Percentiles rank a stretch among this genome's conserved stretches.
These are phyloP conservation scores for Coemansia sp. DNA, from an alignment of 192 early-diverging fungal species.

Conservation along the genomic window DNA sequence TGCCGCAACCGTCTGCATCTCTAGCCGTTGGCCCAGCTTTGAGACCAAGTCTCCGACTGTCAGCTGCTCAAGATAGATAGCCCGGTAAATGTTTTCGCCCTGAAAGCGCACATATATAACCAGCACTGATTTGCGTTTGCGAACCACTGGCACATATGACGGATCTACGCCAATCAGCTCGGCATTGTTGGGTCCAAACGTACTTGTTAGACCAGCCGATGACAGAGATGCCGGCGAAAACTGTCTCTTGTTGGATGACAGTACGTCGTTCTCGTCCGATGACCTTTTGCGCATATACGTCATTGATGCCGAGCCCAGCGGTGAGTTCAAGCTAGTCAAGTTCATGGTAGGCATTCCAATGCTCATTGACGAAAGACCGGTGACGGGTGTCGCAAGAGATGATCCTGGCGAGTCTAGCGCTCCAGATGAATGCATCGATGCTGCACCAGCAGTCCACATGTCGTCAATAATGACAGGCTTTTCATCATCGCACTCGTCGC, in stretches of 20 bases:
- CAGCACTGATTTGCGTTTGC: slow-evolving; percentile 47
- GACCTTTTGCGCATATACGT: slow-evolving; percentile 50
- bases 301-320: slow-evolving; percentile 19
- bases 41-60: slow-evolving; percentile 55
- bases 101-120: slow-evolving; percentile 60
- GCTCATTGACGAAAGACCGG: slow-evolving; percentile 36
- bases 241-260: slow-evolving; percentile 42
- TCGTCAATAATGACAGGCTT: slow-evolving; percentile 47
- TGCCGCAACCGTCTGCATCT: slow-evolving; percentile 35
- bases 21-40: slow-evolving; percentile 58
- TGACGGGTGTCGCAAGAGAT: slow-evolving; percentile 13
- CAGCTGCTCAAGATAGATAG: slow-evolving; percentile 64
- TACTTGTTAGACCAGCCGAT: slow-evolving; percentile 2
- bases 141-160: slow-evolving; percentile 59
- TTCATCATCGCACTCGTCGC: slow-evolving; percentile 56
- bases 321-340: slow-evolving; percentile 24
- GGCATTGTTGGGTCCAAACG: slow-evolving; percentile 11
- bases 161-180: slow-evolving; percentile 61
- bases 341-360: slow-evolving; percentile 40
- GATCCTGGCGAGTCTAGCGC: slow-evolving; percentile 25
- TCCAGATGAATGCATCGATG: slow-evolving; percentile 11
- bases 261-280: slow-evolving; percentile 35
- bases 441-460: slow-evolving; percentile 30
- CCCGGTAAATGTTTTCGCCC: slow-evolving; percentile 59
- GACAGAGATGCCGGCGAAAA: slow-evolving; percentile 35